Evolutionary conservation across 1,284 basidiomycete species (phyloP), one percentile per base, ranked within the genome.

Genomic region (Agaricales sp.): DNA sequence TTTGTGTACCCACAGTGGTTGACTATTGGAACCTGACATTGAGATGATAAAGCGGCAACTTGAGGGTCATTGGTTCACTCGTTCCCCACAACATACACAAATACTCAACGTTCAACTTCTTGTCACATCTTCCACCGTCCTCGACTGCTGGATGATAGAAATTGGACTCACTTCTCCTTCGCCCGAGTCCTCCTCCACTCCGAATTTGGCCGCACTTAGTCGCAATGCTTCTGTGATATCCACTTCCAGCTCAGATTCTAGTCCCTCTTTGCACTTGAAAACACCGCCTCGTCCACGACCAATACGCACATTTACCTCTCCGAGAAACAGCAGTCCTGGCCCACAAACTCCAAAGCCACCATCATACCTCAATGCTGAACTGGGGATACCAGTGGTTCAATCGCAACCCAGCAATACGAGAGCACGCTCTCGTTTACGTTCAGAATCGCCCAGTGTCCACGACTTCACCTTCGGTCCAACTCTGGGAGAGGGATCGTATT

Each of bases 401-500:
- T 4, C 44, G 23, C 12, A 8, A 0, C 70, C 74, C 4, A 20
- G 8, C 39, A 20, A 20, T 20, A 6, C n/a, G 18, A 41, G 16
- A 18, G 39, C 39, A 20, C 44, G 44, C 20, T 45, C 44, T 21
- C 18, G 44, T 11, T 8, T 26, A 22, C 20, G 44, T 12, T 75
- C 74, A 52, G 69, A 66, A 50, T 70, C 67, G 52, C 60, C 68
- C 48, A 69, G 70, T 3, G 69, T 71, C 0, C 72, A 77, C 49
- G 83, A 88, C 62, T 88, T 87, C 58, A 74, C 78, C 52, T 83
- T 87, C 57, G 80, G 80, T 2, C 68, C 77, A 30, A 74, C 77
- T 13, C 68, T 89, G 3, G 87, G 86, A n/a, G 82, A 87, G 59
- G 86, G 87, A 14, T 83, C 82, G 1, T 88, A 87, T 59, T 87